phyloP scores from a whole-genome alignment of 495 filamentous ascomycete genomes.

The Cairneyella variabilis region DNA sequence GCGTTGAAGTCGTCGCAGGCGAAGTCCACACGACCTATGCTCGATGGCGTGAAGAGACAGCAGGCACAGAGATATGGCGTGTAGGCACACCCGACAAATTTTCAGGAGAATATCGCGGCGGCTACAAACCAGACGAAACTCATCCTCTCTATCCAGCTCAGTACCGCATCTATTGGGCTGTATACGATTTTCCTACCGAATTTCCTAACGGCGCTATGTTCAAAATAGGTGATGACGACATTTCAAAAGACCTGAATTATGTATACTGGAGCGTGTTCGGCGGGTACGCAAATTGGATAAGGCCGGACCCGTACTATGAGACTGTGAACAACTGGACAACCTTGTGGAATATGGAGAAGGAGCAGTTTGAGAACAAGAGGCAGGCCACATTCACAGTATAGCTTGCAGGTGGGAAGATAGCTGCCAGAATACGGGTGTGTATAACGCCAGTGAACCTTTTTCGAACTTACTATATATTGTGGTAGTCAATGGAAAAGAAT shows the following conservation, averaged over 20 bases:
- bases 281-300: slow-evolving; percentile 30
- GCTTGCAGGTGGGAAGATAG: slow-evolving; percentile 53
- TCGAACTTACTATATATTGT: slow-evolving; percentile 41
- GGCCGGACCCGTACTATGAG: slow-evolving; percentile 26
- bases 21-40: slow-evolving; percentile 29
- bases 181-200: slow-evolving; percentile 49
- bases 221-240: slow-evolving; percentile 45
- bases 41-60: slow-evolving; percentile 44
- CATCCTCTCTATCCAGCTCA: slow-evolving; percentile 45
- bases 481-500: slow-evolving; percentile 36
- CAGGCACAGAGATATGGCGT: slow-evolving; percentile 51
- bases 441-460: slow-evolving; percentile 40
- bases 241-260: slow-evolving; percentile 44
- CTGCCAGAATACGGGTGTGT: slow-evolving; percentile 52
- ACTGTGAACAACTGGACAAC: slow-evolving; percentile 52
- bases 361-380: slow-evolving; percentile 24
- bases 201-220: slow-evolving; percentile 49
- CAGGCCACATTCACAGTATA: slow-evolving; percentile 52
- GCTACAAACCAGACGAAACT: slow-evolving; percentile 36
- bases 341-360: slow-evolving; percentile 38
- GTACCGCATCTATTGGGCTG: slow-evolving; percentile 51
- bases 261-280: slow-evolving; percentile 54
- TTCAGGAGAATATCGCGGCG: slow-evolving; percentile 50
- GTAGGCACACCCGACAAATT: slow-evolving; percentile 53
- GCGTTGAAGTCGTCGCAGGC: slow-evolving; percentile 38